Evolutionary conservation across 2,329 filamentous ascomycete species (phyloP).

Genomic region (Mycogone perniciosa): DNA sequence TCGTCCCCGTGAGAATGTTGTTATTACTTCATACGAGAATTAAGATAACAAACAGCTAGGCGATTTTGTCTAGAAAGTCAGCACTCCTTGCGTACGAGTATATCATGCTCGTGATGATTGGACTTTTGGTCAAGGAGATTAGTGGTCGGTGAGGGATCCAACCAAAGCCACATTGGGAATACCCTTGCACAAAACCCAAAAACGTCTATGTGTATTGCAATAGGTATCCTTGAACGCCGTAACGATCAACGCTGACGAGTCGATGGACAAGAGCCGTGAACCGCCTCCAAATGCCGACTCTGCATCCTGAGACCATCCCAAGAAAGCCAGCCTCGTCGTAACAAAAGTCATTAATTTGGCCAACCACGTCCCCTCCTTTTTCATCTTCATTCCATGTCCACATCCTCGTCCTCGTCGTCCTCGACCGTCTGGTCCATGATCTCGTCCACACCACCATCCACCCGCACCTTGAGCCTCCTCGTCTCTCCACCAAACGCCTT

Average conservation of each 20-base stretch:
- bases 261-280: constrained; percentile 10
- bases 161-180: background rate
- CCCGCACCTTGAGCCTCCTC: constrained; percentile 31
- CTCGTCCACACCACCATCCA: constrained; percentile 31
- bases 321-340: constrained; percentile 6
- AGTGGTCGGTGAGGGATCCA: background rate
- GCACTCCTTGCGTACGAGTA: background rate
- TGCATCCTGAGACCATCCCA: constrained; percentile 6
- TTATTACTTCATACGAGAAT: no score
- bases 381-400: constrained; percentile 27
- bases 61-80: background rate
- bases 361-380: background rate
- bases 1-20: background rate
- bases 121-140: background rate
- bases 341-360: constrained; percentile 7
- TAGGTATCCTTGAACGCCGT: constrained; percentile 10
- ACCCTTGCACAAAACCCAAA: background rate
- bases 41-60: background rate
- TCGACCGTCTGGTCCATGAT: constrained; percentile 10
- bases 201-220: constrained; percentile 8
- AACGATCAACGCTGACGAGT: constrained; percentile 13
- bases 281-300: constrained; percentile 6
- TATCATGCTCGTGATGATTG: background rate
- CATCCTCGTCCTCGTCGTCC: constrained; percentile 22
- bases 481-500: constrained; percentile 39